These are phyloP conservation scores for Dryas integrifolia DNA, from an alignment of 331 rosid species.

Conservation along the genomic window DNA sequence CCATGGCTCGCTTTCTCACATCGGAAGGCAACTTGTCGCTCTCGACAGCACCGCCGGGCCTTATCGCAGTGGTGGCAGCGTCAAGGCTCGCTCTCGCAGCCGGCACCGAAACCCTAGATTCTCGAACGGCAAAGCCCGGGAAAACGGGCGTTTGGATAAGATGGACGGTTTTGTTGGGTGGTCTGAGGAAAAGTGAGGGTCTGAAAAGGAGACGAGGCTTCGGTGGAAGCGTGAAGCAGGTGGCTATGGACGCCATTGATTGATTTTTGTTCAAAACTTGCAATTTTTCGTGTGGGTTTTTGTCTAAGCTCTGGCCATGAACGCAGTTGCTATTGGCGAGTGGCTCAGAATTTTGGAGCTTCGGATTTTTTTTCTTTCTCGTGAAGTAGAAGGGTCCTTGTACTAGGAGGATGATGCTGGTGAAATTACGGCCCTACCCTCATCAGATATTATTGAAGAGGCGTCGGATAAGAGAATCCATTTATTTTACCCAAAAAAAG, in stretches of 20 bases:
- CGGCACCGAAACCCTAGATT: conserved; percentile 39
- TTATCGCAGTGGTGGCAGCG: conserved; percentile 32
- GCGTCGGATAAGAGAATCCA: no score
- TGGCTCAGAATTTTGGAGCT: conserved; percentile 29
- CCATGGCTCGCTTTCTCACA: conserved; percentile 91
- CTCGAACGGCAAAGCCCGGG: conserved; percentile 29
- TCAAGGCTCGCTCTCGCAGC: conserved; percentile 49
- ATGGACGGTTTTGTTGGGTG: conserved; percentile 21
- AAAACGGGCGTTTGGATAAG: conserved; percentile 34
- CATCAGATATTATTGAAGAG: not conserved
- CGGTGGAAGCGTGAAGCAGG: conserved; percentile 57
- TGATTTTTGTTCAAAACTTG: not conserved
- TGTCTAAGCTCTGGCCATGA: conserved; percentile 35
- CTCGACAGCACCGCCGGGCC: conserved; percentile 74
- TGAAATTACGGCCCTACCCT: not conserved
- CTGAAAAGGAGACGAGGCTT: conserved; percentile 32
- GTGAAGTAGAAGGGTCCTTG: not conserved
- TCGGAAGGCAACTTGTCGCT: conserved; percentile 72
- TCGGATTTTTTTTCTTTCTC: conserved; percentile 6
- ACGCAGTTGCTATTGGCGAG: conserved; percentile 17
- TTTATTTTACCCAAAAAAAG: no score
- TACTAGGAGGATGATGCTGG: not conserved
- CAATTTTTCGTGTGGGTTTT: not conserved
- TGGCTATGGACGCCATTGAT: conserved; percentile 57
- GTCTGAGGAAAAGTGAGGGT: conserved; percentile 25